Base-by-base conservation (phyloP, 2,329 filamentous ascomycete species). In the Knoxdaviesia proteae region DNA sequence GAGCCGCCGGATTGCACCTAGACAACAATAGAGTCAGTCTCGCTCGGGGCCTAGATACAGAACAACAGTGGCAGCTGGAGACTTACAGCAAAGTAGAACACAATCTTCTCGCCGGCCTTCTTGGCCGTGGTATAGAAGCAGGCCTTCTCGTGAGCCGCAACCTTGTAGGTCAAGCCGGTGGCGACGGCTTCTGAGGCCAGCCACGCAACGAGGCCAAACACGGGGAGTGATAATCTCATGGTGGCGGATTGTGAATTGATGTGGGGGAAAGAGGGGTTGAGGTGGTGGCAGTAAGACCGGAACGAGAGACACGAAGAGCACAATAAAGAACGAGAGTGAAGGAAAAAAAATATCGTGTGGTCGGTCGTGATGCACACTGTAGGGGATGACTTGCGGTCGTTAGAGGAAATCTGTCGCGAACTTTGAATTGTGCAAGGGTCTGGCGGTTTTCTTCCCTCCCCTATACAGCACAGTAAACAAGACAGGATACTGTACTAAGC, bases 1-100 rank as follows among this genome's bases (percentile, higher is more conserved):
- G 86, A 88, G 52, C 90, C 92, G 56, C 90, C 90, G 6, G 87
- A 88, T 92, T 98, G 90, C 39, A 94, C 87, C 87, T 94, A 48
- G 37, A 41, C 5, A 7, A 38, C n/a, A 6, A 36, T 6, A 32
- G 29, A 37, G 36, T 44, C 33, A 46, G 40, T 3, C 29, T 11
- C 4, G 9, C 36, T 32, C 38, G 8, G 41, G 34, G 33, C 6
- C 8, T 3, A 29, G 34, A 32, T 11, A 33, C 7, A 30, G 7
- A 8, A 38, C 10, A 39, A 33, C 11, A 36, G 10, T 34, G 11
- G 35, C 32, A 41, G 34, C 33, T 32, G 9, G 41, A 35, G 37
- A 64, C 80, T 50, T 66, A 98, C 90, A 47, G 90, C 92, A 63
- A 98, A 98, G 67, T 98, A 98, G 58, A 98, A 98, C 41, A 90